These are phyloP conservation scores for Volvariella volvacea DNA, from an alignment of 1,284 basidiomycete species.

Conservation along the genomic window DNA sequence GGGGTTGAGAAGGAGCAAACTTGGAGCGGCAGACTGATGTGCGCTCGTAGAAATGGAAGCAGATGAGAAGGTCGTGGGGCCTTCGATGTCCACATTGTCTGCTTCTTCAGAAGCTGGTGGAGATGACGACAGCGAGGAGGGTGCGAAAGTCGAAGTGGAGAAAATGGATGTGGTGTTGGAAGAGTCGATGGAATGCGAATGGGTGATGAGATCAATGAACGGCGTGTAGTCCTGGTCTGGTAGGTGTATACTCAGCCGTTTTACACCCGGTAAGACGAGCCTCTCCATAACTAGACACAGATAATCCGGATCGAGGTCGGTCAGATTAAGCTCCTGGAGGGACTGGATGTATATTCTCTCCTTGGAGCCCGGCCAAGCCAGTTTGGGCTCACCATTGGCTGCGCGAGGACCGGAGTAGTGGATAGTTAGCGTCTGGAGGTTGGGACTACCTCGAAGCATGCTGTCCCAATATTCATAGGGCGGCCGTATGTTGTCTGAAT, in stretches of 20 bases:
- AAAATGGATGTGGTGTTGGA: conserved; percentile 2
- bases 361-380: conserved; percentile 24
- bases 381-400: conserved; percentile 22
- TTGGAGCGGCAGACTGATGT: conserved; percentile 1
- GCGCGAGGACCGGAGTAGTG: conserved; percentile 51
- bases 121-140: not conserved
- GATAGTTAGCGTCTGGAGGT: conserved; percentile 39
- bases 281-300: conserved; percentile 35
- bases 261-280: conserved; percentile 36
- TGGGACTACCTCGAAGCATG: conserved; percentile 42
- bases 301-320: conserved; percentile 49
- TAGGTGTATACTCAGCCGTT: conserved; percentile 39
- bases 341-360: conserved; percentile 29
- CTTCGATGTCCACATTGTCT: too few species aligned
- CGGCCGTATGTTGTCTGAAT: conserved; percentile 49
- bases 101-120: not conserved
- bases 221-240: conserved; percentile 45
- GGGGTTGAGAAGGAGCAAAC: not conserved
- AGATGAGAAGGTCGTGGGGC: too few species aligned
- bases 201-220: conserved; percentile 35
- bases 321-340: conserved; percentile 39
- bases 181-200: conserved; percentile 10
- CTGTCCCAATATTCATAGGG: conserved; percentile 43
- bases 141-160: not conserved
- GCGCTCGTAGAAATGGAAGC: not conserved